Evolutionary conservation across 805 yeast species (phyloP), one percentile per base, ranked within the genome.

Genomic region (Clavispora santaluciae): DNA sequence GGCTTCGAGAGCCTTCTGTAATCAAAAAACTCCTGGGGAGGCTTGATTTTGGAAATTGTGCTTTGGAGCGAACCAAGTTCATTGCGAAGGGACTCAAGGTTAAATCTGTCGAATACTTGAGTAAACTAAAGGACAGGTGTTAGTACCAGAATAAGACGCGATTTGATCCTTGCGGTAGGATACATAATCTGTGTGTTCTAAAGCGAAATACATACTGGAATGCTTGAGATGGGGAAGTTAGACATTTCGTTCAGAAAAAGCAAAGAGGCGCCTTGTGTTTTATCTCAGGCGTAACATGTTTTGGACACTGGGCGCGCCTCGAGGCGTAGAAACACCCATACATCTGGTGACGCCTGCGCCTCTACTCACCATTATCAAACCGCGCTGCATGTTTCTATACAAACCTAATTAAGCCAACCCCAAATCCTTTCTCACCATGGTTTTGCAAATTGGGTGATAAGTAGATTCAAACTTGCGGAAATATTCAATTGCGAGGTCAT

Each of bases 1-100:
- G 99, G 99, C 61, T 88, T 89, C 26, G 95, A 85, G 46, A 93
- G 63, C 60, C 95, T 82, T 64, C 89, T 85, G 57, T 86, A 66
- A 61, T 93, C 97, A 58, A 93, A 87, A 60, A 93, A 93, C 61
- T 93, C 99, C 63, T 84, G 93, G 31, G 95, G 90, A 26, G 97
- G 87, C 58, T 86, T 83, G 46, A 93, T 63, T 54, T 85, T 78
- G 36, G 93, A 65, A 46, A 89, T 70, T 48, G 81, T 77, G 28
- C 73, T 56, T 57, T 83, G 87, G 37, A 91, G 51, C 3, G 80
- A 50, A 29, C 64, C 46, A 29, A 53, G 45, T 39, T 59, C 63
- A 26, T 47, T 45, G 39, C 47, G 54, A 48, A 58, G 45, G 22
- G 59, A 45, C 24, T 57, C 61, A 30, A 53, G 43, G 40, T 46